These are phyloP conservation scores for Cynanchum wilfordii DNA, from an alignment of 257 asterid species.

Conservation along the genomic window DNA sequence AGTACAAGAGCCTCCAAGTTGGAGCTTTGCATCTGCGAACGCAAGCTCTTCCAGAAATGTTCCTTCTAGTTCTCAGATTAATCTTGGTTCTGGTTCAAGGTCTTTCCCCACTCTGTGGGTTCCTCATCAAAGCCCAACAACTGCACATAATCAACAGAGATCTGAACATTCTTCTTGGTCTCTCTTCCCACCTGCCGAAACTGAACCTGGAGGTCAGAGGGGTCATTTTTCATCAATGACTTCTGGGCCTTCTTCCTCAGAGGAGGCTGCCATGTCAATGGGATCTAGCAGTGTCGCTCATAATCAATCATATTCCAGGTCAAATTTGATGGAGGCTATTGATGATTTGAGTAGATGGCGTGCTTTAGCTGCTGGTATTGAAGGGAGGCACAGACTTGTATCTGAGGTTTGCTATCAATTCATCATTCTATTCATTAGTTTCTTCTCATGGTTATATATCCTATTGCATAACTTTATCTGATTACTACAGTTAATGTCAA, in stretches of 20 bases:
- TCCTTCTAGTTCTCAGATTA: constrained; percentile 40
- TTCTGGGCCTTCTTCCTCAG: constrained; percentile 44
- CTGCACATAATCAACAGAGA: constrained; percentile 43
- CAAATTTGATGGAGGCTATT: constrained; percentile 40
- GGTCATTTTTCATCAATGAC: constrained; percentile 43
- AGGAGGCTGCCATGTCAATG: constrained; percentile 36
- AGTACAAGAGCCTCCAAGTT: constrained; percentile 49
- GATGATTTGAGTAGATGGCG: constrained; percentile 52
- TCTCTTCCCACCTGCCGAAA: constrained; percentile 38
- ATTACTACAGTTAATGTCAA: neutral
- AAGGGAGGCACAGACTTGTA: constrained; percentile 74
- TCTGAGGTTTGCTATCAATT: constrained; percentile 20
- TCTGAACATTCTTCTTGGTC: constrained; percentile 49
- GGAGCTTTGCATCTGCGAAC: constrained; percentile 56
- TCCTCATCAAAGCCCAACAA: constrained; percentile 42
- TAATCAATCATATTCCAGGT: constrained; percentile 28
- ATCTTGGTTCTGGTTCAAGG: constrained; percentile 32
- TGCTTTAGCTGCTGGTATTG: constrained; percentile 52
- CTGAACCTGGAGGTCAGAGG: constrained; percentile 51
- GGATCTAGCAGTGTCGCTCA: constrained; percentile 19
- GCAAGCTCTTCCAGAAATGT: constrained; percentile 42
- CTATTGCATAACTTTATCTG: neutral
- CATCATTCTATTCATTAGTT: neutral
- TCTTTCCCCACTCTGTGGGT: constrained; percentile 42
- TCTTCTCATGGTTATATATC: neutral